Conservation (phyloP, 2,329 filamentous ascomycete species). For the Xylaria sp. region DNA sequence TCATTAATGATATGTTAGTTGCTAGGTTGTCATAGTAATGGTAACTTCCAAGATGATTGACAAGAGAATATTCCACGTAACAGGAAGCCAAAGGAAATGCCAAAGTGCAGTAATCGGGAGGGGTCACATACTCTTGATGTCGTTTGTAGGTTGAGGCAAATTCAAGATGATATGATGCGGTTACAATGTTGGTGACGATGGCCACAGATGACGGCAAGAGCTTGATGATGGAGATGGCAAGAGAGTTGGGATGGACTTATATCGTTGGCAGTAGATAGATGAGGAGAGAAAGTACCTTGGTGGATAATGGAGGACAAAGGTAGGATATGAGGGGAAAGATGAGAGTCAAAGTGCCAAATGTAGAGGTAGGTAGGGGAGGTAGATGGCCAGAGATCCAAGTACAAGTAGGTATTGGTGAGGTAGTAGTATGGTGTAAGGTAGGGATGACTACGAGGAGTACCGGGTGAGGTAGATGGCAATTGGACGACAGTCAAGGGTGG, state of each 20-base stretch:
- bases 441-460: constrained; percentile 13
- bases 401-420: not conserved
- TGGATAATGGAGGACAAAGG: constrained; percentile 26
- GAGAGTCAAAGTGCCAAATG: constrained; percentile 19
- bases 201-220: not conserved
- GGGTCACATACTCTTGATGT: constrained; percentile 18
- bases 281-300: constrained; percentile 9
- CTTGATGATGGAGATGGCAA: constrained; percentile 2
- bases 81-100: not conserved
- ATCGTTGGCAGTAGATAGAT: constrained; percentile 6
- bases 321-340: constrained; percentile 28
- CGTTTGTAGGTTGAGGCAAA: not conserved
- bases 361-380: constrained; percentile 4
- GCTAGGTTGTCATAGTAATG: not conserved
- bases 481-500: constrained; percentile 21
- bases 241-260: not conserved
- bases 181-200: not conserved
- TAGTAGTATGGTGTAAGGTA: not conserved
- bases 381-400: constrained; percentile 2
- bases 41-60: not conserved
- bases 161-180: not conserved
- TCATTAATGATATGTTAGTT: constrained; percentile 10
- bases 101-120: not conserved
- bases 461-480: constrained; percentile 22
- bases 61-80: not conserved